These are phyloP conservation scores for Diophrys appendiculata DNA, from an alignment of 73 alveolate genomes.

Conservation along the genomic window DNA sequence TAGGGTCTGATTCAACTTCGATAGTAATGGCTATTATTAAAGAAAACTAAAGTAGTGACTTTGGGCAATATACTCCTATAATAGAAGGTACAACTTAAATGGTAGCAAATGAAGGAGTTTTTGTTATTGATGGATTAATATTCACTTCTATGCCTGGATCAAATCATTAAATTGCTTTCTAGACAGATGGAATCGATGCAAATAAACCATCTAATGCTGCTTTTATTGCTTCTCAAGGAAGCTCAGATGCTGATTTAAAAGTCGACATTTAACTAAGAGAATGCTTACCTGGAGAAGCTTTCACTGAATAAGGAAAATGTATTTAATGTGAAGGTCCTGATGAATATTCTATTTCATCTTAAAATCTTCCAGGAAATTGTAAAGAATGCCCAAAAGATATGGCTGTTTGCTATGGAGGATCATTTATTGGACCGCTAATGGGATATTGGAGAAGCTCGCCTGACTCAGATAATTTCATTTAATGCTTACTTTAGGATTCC, in stretches of 20 bases:
- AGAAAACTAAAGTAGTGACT: not conserved
- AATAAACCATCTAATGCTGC: constrained; percentile 36
- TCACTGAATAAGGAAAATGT: constrained; percentile 43
- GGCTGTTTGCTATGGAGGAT: constrained; percentile 53
- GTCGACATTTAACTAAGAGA: constrained; percentile 13
- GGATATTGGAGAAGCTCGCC: constrained; percentile 49
- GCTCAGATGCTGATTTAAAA: constrained; percentile 3
- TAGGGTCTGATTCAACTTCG: constrained; percentile 12
- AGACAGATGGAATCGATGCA: constrained; percentile 24
- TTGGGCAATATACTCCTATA: constrained; percentile 21
- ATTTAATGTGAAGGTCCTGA: not conserved
- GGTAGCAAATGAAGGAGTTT: constrained; percentile 1
- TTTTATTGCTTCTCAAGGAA: not conserved
- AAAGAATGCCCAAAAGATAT: constrained; percentile 23
- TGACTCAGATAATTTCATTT: constrained; percentile 15
- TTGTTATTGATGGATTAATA: constrained; percentile 2
- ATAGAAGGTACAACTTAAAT: constrained; percentile 8
- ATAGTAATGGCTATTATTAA: not conserved
- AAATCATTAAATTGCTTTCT: constrained; percentile 3
- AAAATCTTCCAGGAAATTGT: constrained; percentile 28
- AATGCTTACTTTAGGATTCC: constrained; percentile 14
- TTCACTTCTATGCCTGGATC: constrained; percentile 46
- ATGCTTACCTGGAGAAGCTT: constrained; percentile 43
- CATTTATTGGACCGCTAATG: constrained; percentile 1
- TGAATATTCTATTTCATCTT: constrained; percentile 1